phyloP scores from a whole-genome alignment of 306 rosid species.

The Carpinus fangiana region DNA sequence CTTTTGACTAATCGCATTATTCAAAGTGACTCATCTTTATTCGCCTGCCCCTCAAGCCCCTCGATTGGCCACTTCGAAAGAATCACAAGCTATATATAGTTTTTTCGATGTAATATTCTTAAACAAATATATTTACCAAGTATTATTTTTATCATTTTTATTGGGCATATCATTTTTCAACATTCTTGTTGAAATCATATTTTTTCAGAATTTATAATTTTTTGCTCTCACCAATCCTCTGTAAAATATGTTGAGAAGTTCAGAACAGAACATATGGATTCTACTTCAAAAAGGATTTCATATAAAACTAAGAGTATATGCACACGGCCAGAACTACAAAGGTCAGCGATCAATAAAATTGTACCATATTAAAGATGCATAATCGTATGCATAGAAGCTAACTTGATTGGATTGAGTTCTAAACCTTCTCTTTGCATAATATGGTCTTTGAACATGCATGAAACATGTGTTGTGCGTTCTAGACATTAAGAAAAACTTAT shows the following conservation, averaged over 20 bases:
- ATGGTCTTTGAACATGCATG: background rate
- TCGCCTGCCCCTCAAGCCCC: background rate
- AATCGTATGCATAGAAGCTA: background rate
- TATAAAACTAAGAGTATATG: background rate
- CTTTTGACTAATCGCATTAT: slow-evolving; percentile 28
- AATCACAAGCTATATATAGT: background rate
- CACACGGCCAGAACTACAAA: no score
- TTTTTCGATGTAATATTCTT: no score
- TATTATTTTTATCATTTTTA: no score
- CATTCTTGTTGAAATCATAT: no score
- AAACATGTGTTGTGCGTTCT: no score
- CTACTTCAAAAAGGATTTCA: background rate
- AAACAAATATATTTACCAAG: no score
- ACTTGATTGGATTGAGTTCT: background rate
- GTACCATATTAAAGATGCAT: background rate
- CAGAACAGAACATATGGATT: background rate
- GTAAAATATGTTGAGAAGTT: no score
- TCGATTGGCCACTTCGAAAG: background rate
- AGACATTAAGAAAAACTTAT: no score
- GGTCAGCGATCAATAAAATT: background rate
- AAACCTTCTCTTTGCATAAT: background rate
- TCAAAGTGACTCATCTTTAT: background rate
- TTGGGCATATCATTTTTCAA: no score
- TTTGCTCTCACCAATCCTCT: no score
- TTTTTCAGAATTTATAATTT: no score